These are phyloP conservation scores for Phaeophleospora eucalypticola DNA, from an alignment of 2,329 filamentous ascomycete genomes.

Conservation along the genomic window DNA sequence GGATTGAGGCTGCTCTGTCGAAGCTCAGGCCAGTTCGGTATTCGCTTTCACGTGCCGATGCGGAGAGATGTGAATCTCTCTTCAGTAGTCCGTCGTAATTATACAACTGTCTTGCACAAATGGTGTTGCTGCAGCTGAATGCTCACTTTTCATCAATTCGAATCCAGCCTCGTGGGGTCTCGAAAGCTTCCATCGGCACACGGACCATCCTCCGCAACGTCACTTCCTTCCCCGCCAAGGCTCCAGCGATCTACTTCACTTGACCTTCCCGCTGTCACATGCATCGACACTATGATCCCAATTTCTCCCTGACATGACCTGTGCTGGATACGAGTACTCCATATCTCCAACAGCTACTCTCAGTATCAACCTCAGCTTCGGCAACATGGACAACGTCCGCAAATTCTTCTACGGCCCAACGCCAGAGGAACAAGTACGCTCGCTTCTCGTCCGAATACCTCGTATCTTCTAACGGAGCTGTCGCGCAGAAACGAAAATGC, in stretches of 20 bases:
- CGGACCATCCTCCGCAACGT: background rate
- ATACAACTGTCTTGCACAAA: no score
- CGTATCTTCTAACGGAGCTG: constrained; percentile 1
- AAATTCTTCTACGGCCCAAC: constrained; percentile 87
- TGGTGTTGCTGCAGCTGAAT: background rate
- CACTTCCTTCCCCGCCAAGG: background rate
- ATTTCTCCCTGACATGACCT: background rate
- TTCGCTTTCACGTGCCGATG: background rate
- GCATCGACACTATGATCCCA: constrained; percentile 1
- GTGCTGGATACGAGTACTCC: no score
- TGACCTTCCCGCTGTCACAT: constrained; percentile 1
- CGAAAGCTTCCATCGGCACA: constrained; percentile 3
- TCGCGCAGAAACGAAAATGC: constrained; percentile 80
- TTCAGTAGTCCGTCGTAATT: no score
- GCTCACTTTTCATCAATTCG: background rate
- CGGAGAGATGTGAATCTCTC: no score
- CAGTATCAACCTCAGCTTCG: no score
- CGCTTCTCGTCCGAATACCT: constrained; percentile 1
- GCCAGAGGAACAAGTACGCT: constrained; percentile 79
- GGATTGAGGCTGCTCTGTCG: background rate
- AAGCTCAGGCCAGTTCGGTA: constrained; percentile 1
- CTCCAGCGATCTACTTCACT: background rate
- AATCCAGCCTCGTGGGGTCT: background rate
- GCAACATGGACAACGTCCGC: constrained; percentile 76
- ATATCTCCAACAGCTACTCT: no score